These are phyloP conservation scores for Yamadazyma epiphylla DNA, from an alignment of 1,139 yeast species.

Conservation along the genomic window DNA sequence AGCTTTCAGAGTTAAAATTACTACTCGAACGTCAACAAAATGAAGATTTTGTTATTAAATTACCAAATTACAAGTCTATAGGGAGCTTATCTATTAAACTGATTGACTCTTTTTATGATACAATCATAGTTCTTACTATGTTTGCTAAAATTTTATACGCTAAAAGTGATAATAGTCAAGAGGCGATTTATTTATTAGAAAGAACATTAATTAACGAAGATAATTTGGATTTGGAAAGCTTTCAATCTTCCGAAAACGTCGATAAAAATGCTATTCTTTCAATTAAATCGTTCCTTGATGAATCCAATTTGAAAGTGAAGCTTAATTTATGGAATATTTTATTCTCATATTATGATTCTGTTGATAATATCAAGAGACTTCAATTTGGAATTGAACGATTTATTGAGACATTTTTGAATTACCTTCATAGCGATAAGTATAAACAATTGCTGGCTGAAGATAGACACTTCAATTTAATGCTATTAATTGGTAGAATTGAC, in stretches of 20 bases:
- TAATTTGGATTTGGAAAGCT: constrained; percentile 9
- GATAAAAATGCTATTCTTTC: constrained; percentile 32
- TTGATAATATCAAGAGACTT: constrained; percentile 35
- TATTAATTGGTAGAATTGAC: constrained; percentile 30
- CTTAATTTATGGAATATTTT: constrained; percentile 76
- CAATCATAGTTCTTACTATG: constrained; percentile 60
- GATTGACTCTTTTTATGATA: constrained; percentile 46
- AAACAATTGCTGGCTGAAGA: constrained; percentile 5
- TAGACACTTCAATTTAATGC: constrained; percentile 21
- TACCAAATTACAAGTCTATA: constrained; percentile 55
- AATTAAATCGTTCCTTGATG: constrained; percentile 54
- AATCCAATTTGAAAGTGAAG: constrained; percentile 64
- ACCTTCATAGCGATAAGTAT: constrained; percentile 14
- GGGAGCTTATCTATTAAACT: constrained; percentile 43
- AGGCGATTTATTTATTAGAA: constrained; percentile 53
- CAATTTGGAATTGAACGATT: constrained; percentile 56
- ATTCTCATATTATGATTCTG: constrained; percentile 53
- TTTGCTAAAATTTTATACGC: constrained; percentile 57
- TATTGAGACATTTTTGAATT: constrained; percentile 24
- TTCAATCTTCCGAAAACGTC: constrained; percentile 4
- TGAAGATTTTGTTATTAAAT: constrained; percentile 17
- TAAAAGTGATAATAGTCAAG: constrained; percentile 33
- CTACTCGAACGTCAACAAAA: not conserved
- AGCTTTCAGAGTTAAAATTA: constrained; percentile 13
- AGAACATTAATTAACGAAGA: constrained; percentile 46